Evolutionary conservation across 2,329 filamentous ascomycete species (phyloP), one percentile per base, ranked within the genome.

Genomic region (Pezicula rhizophila): DNA sequence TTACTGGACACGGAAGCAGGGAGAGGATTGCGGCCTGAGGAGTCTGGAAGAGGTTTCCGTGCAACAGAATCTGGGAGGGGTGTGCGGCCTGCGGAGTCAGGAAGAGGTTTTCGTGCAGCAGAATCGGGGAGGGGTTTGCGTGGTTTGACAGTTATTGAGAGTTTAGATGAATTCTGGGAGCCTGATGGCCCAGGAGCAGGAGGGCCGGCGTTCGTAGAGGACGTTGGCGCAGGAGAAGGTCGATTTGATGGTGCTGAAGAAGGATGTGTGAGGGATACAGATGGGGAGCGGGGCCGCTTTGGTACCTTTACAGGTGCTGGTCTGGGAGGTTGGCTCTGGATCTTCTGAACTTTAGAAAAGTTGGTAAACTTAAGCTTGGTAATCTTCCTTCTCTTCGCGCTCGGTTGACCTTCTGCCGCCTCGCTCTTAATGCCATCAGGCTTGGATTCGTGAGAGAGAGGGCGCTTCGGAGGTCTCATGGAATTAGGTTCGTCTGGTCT

Each of bases 381-480:
- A 17, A 60, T 55, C 45, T 54, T 59, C 17, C 49, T 45, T 50
- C 28, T 31, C 28, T 31, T 31, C 11, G 28, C 28, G 11, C 17
- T 17, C 51, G 41, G 26, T 42, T 51, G 31, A 49, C 17, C n/a
- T 52, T 49, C 45, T 43, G 44, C 14, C 17, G 42, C 47, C 37
- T 51, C 47, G 46, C 40, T 15, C 15, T 33, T 40, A 35, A 34
- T 35, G 42, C 33, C 28, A 37, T 17, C 33, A 39, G 38, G 34
- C 38, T 25, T 39, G 38, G 45, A 8, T 33, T 55, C 52, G 43
- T 35, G 31, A n/a, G 49, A 50, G 25, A 46, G 47, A 46, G 54
- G 55, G 20, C 60, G 52, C 43, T 60, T 60, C 2, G 56, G 56
- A 34, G 58, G 52, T 47, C 51, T 59, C 49, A 55, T 53, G 18